Evolutionary conservation across 2,329 filamentous ascomycete species (phyloP), one percentile per base, ranked within the genome.

Genomic region (Alternaria triticina): DNA sequence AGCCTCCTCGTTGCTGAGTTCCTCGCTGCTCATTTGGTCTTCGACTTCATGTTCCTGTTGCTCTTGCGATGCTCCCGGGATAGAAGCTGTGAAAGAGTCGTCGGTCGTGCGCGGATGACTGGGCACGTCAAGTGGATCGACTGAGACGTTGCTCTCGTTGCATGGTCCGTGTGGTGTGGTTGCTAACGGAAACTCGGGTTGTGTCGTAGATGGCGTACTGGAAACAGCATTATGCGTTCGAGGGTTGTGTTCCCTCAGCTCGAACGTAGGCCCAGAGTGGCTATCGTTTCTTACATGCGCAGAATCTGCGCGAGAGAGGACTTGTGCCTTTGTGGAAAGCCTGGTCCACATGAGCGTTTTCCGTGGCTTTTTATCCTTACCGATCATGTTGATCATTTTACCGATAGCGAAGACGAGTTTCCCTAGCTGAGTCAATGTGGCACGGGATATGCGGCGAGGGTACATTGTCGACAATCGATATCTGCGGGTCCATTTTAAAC

Each of bases 301-400:
- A 10, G 22, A 33, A n/a, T 12, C 17, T 33, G 13, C 17, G 50
- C 22, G n/a, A 30, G 17, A 5, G 20, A 58, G 13, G 25, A 15
- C 23, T n/a, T 65, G 65, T 28, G 68, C 27, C 59, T 60, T 63
- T 4, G 30, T 68, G 27, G 68, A 60, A 9, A 36, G 13, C 33
- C 69, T 69, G 0, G 66, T 70, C 73, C 73, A 75, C 9, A 73
- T 33, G 0, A 75, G 56, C 5, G 72, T 75, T n/a, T 70, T 65
- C 25, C 74, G 71, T 4, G 43, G 66, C 15, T 62, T 59, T 33
- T 71, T 1, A 15, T 33, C 30, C 7, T 5, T 1, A 33, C 30
- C 30, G 30, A 33, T 7, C 30, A 33, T 7, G 6, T 33, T 73
- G n/a, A 72, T 68, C 0, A 74, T 7, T 33, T 15, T 51, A 1